Conservation (phyloP, 108 stramenopile species). For the Cyclotella sp. region DNA sequence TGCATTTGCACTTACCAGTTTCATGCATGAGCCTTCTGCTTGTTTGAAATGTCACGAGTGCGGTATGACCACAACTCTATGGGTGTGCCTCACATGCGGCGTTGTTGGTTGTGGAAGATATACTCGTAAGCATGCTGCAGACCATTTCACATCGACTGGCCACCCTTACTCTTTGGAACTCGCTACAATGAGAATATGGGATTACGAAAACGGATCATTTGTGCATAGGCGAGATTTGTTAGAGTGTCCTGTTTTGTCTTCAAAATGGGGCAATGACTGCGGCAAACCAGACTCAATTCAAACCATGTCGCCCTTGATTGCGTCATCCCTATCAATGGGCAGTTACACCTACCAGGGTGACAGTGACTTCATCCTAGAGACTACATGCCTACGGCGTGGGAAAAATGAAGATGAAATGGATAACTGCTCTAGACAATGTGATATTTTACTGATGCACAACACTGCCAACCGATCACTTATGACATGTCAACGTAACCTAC, state of each 20-base stretch:
- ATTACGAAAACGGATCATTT: slow-evolving; percentile 85
- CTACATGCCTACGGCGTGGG: background rate
- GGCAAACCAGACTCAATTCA: slow-evolving; percentile 12
- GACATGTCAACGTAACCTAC: slow-evolving; percentile 18
- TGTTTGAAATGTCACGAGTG: slow-evolving; percentile 69
- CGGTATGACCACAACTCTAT: slow-evolving; percentile 80
- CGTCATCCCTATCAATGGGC: slow-evolving; percentile 11
- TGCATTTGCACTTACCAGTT: slow-evolving; percentile 17
- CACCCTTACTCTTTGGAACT: slow-evolving; percentile 96
- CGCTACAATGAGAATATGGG: slow-evolving; percentile 95
- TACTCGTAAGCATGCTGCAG: slow-evolving; percentile 82
- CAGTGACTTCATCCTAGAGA: slow-evolving; percentile 13
- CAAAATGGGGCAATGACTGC: slow-evolving; percentile 33
- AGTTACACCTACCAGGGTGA: slow-evolving; percentile 2
- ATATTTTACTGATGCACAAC: background rate
- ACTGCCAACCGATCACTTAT: slow-evolving; percentile 10
- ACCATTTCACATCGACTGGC: slow-evolving; percentile 78
- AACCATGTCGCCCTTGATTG: slow-evolving; percentile 24
- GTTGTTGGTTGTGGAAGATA: slow-evolving; percentile 96
- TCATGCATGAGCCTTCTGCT: background rate
- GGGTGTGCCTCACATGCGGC: slow-evolving; percentile 97
- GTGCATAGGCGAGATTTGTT: slow-evolving; percentile 88
- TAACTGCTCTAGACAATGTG: background rate
- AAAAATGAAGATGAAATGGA: background rate
- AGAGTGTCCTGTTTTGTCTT: slow-evolving; percentile 70